A percentile compares a stretch with the other conserved stretches of the same genome.
phyloP scores from a whole-genome alignment of 2,329 filamentous ascomycete genomes.

The Daldinia eschscholtzii region DNA sequence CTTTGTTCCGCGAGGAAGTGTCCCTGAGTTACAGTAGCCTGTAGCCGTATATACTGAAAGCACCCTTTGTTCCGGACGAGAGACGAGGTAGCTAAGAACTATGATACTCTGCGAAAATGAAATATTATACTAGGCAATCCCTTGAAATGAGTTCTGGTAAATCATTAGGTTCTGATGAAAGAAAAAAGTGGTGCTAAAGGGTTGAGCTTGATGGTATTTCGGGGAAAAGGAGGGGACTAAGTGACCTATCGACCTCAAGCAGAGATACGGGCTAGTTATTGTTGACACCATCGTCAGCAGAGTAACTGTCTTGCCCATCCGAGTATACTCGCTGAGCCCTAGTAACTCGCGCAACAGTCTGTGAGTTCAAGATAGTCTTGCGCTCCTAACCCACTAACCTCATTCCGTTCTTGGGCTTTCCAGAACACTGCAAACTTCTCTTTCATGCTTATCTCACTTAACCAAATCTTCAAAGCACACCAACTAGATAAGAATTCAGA shows the following conservation, averaged over 20 bases:
- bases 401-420: neutral
- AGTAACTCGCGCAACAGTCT: neutral
- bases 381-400: neutral
- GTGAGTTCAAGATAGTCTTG: neutral
- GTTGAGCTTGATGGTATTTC: neutral
- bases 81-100: neutral
- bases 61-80: neutral
- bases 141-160: neutral
- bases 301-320: too few relatives aligned
- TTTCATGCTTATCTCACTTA: neutral
- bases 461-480: neutral
- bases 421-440: neutral
- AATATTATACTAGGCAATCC: neutral
- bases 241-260: too few relatives aligned
- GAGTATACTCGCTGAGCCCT: neutral
- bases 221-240: too few relatives aligned
- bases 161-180: neutral
- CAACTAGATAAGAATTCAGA: neutral
- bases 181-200: neutral
- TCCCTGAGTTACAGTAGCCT: neutral
- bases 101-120: neutral
- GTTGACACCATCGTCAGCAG: too few relatives aligned
- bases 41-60: neutral
- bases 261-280: too few relatives aligned
- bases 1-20: neutral